Evolutionary conservation across 306 rosid genomes (phyloP).

Genomic region (Rubus parviflorus): DNA sequence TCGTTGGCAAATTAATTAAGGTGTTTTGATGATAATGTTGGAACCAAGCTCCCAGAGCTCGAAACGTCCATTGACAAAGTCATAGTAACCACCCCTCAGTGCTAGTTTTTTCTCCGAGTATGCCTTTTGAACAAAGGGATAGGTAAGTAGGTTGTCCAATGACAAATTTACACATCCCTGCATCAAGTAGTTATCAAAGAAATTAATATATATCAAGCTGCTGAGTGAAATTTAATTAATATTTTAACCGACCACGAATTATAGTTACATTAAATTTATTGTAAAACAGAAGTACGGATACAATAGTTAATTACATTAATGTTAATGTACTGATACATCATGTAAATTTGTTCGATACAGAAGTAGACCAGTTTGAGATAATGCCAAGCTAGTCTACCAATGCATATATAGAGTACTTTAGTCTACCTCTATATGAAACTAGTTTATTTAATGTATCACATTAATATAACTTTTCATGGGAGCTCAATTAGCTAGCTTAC

Average conservation of each 20-base stretch:
- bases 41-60: slow-evolving; percentile 7
- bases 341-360: too few species aligned
- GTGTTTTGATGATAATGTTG: not conserved
- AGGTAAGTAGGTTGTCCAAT: not conserved
- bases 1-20: not conserved
- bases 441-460: too few species aligned
- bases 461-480: not conserved
- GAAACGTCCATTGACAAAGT: not conserved
- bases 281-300: too few species aligned
- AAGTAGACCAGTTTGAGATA: too few species aligned
- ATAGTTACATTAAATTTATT: too few species aligned
- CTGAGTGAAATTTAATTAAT: not conserved
- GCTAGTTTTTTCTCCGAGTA: not conserved
- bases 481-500: slow-evolving; percentile 18
- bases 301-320: too few species aligned
- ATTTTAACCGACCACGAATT: not conserved
- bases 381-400: too few species aligned
- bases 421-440: too few species aligned
- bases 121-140: not conserved
- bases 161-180: not conserved
- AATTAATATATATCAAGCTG: not conserved
- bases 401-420: too few species aligned
- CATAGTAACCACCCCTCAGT: not conserved
- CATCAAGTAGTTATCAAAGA: not conserved
- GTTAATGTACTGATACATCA: too few species aligned